Percentiles rank a stretch among this genome's conserved stretches.
These are phyloP conservation scores for Gypsophila paniculata DNA, from an alignment of 179 eudicot genomes.

Conservation along the genomic window DNA sequence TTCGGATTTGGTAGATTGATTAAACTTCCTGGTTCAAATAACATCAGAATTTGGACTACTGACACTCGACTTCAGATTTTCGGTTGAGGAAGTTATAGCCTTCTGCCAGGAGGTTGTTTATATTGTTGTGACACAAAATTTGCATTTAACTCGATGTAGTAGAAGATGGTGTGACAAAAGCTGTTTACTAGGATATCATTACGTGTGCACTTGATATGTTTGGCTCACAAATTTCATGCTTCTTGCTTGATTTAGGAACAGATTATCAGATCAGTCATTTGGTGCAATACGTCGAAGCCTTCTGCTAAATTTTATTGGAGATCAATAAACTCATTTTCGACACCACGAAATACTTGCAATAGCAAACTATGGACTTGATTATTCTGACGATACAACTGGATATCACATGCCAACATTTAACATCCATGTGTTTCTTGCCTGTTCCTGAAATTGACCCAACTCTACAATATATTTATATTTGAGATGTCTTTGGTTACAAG, in stretches of 20 bases:
- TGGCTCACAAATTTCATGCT: not conserved
- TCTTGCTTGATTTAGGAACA: conserved; percentile 8
- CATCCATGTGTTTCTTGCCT: not conserved
- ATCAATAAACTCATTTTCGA: too few species aligned
- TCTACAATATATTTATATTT: too few species aligned
- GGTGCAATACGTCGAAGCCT: not conserved
- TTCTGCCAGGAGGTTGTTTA: not conserved
- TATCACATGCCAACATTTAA: not conserved
- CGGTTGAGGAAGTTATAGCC: not conserved
- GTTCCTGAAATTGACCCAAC: not conserved
- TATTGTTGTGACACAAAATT: not conserved
- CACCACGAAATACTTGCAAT: not conserved
- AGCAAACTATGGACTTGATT: not conserved
- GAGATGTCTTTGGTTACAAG: too few species aligned
- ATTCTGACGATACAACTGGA: not conserved
- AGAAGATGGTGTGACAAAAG: not conserved
- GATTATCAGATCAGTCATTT: not conserved
- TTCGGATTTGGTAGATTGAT: too few species aligned
- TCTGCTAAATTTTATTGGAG: not conserved
- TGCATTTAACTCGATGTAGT: not conserved
- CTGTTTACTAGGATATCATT: not conserved
- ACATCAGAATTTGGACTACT: too few species aligned
- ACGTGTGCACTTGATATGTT: not conserved
- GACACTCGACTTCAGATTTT: not conserved
- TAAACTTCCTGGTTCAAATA: too few species aligned